These are phyloP conservation scores for Chaetoscypha palmicola DNA, from an alignment of 2,329 filamentous ascomycete genomes.

Conservation along the genomic window DNA sequence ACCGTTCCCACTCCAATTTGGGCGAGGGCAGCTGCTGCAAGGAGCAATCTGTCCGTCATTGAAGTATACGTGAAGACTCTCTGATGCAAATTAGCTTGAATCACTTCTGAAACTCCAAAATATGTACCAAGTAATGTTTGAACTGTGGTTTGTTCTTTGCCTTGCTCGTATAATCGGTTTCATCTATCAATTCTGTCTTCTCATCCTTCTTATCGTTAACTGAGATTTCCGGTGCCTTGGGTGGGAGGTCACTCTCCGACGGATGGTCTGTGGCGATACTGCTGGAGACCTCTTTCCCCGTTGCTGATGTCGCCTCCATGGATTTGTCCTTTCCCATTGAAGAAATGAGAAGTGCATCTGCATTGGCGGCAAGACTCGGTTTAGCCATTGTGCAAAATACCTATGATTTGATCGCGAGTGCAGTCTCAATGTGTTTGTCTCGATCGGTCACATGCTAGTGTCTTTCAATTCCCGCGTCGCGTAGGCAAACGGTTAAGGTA, in stretches of 20 bases:
- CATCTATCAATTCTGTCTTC: not conserved
- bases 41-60: constrained; percentile 18
- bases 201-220: not conserved
- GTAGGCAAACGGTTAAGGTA: too few species aligned
- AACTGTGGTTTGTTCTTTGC: constrained; percentile 20
- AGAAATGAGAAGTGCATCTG: too few species aligned
- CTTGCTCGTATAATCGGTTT: constrained; percentile 24
- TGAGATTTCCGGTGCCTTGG: not conserved
- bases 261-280: not conserved
- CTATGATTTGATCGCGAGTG: too few species aligned
- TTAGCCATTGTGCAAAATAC: too few species aligned
- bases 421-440: too few species aligned
- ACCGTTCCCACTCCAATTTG: constrained; percentile 25
- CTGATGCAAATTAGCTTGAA: constrained; percentile 13
- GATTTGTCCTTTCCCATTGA: too few species aligned
- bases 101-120: too few species aligned
- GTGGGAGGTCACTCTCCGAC: not conserved
- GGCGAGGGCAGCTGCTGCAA: constrained; percentile 17
- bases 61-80: constrained; percentile 27
- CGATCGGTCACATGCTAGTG: too few species aligned
- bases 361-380: too few species aligned
- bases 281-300: not conserved
- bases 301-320: too few species aligned
- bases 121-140: constrained; percentile 21
- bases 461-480: too few species aligned